A percentile compares a stretch with the other conserved stretches of the same genome.
Evolutionary conservation across 2,329 filamentous ascomycete species (phyloP).

Genomic region (Sarocladium oryzae): DNA sequence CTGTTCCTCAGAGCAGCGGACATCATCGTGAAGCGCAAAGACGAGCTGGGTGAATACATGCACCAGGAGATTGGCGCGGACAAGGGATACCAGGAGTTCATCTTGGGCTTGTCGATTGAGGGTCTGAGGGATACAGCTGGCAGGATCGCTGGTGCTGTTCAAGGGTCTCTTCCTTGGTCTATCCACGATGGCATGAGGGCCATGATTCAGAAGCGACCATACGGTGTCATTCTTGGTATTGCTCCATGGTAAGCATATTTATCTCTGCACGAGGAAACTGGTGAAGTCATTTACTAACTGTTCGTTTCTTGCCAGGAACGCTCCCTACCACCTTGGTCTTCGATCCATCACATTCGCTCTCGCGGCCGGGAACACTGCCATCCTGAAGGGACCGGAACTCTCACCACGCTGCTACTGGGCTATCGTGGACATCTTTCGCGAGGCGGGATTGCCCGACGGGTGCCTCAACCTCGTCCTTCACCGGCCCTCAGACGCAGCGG

Average conservation of each 20-base stretch:
- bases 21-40: conserved; percentile 44
- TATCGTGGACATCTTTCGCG: conserved; percentile 27
- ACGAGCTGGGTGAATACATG: conserved; percentile 50
- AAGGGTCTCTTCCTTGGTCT: conserved; percentile 21
- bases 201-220: conserved; percentile 42
- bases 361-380: conserved; percentile 19
- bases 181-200: conserved; percentile 30
- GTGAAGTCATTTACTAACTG: background rate
- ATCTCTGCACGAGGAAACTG: background rate
- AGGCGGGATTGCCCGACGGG: conserved; percentile 36
- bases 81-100: conserved; percentile 19
- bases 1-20: conserved; percentile 58
- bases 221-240: conserved; percentile 24
- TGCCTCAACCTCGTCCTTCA: conserved; percentile 31
- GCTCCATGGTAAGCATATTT: conserved; percentile 21
- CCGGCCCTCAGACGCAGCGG: conserved; percentile 24
- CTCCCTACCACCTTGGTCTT: conserved; percentile 19
- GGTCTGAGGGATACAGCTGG: conserved; percentile 29
- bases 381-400: conserved; percentile 28
- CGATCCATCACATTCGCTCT: conserved; percentile 15
- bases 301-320: conserved; percentile 15
- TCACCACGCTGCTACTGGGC: conserved; percentile 23
- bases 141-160: conserved; percentile 20
- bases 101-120: conserved; percentile 21
- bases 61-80: conserved; percentile 29